phyloP scores from a whole-genome alignment of 345 rosid species.

The Eucalyptus polybractea region DNA sequence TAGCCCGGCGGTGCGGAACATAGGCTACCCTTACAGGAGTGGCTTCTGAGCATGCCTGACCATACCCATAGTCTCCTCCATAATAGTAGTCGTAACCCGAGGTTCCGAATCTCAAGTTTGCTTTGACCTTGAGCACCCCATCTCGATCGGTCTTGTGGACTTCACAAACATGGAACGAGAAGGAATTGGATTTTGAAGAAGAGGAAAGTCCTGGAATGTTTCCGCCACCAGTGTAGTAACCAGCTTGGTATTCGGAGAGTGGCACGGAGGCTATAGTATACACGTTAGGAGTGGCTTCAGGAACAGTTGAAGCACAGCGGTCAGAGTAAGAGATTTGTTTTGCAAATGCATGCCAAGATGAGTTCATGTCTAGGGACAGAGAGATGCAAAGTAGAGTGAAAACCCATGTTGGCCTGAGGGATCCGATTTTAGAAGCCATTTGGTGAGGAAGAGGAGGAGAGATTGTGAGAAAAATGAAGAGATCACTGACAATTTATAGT shows the following conservation, averaged over 20 bases:
- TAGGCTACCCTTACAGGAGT: background rate
- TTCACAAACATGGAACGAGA: background rate
- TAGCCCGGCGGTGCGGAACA: too few relatives aligned
- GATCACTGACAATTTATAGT: background rate
- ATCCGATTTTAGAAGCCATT: background rate
- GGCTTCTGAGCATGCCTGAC: background rate
- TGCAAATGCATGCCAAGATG: background rate
- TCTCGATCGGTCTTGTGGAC: background rate
- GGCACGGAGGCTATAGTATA: background rate
- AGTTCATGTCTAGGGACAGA: background rate
- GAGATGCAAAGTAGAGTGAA: background rate
- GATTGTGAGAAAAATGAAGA: background rate
- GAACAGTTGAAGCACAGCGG: constrained; percentile 10
- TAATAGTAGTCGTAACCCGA: background rate
- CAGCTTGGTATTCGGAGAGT: background rate
- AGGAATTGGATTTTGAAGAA: background rate
- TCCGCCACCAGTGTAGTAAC: background rate
- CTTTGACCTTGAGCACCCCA: constrained; percentile 2
- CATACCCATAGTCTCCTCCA: background rate
- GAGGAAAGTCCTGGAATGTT: background rate
- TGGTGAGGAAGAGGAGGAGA: background rate
- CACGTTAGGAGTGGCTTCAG: background rate
- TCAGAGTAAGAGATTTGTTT: background rate
- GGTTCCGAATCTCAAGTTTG: background rate
- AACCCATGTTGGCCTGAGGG: background rate